Evolutionary conservation across 768 basidiomycete genomes (phyloP), one percentile per base, ranked within the genome.

Genomic region (Boletus speciosus): DNA sequence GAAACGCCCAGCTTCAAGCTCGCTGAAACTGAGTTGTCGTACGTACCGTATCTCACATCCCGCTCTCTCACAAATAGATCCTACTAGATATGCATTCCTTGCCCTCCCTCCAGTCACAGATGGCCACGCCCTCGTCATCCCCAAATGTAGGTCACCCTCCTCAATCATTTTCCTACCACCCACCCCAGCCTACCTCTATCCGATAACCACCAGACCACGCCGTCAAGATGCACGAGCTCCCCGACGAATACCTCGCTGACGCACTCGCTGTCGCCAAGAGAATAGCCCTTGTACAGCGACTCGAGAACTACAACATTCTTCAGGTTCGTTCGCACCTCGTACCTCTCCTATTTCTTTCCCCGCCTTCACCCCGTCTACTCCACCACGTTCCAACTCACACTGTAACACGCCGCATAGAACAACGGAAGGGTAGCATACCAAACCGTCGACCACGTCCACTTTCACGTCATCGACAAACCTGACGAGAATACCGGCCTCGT

Each of bases 381-480:
- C 8, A 4, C n/a, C 5, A 19, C 4, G 3, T 8, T 6, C 10
- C 11, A 10, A 46, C 21, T 16, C 19, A 19, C 19, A 14, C 34
- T 23, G 39, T 21, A 9, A 39, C 12, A 2, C 7, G 34, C 16
- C 70, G 45, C n/a, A 32, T 57, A 85, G 84, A 88, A 88, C 73
- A 88, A 88, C 63, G 86, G 86, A 6, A 66, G 74, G 49, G 73
- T 81, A 60, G 86, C 80, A 50, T 84, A 79, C 62, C 84, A 82
- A 73, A 76, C 78, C 37, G 91, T 96, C 38, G 80, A 84, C 52
- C 93, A 96, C 64, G 91, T 93, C 8, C 93, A 95, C 69, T 93
- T 93, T 73, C 93, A 98, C 65, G 78, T 97, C 59, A 95, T 97
- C 56, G 90, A 92, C 10, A 98, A 97, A 70, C 91, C 90, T 10